Base-by-base conservation (phyloP, 148 eudicot species). In the Vaccinium myrtillus region DNA sequence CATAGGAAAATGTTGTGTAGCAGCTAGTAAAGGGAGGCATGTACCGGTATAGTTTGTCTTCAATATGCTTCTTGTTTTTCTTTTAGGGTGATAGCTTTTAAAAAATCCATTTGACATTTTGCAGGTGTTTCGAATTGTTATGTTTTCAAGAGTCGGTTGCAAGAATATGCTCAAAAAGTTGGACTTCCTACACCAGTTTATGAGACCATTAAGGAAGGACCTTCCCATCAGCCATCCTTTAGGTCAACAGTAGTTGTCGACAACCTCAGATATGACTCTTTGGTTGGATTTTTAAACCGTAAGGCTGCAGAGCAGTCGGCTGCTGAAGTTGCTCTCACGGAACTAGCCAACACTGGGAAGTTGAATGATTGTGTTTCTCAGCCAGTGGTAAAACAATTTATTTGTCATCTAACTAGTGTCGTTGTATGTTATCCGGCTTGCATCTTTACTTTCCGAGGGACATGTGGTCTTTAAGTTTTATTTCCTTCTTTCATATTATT, bases 301-400 rank as follows among this genome's bases (percentile, higher is more conserved):
- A 97, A 95, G 88, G 94, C 98, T 75, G 96, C 99, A 30, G 99
- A 97, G 86, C 99, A 97, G 82, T 97, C 99, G 59, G 98, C 99
- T 58, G 99, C 99, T 76, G 99, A 97, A 90, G 89, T 95, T 83
- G 99, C 99, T 86, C 92, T 94, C 53, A 36, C 81, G 88, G 89
- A 90, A 78, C 86, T 95, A 65, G 90, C 88, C 77, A 86, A 89
- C 43, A 53, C 80, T 16, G 91, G 90, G 77, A 85, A 88, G 50
- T 83, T 80, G 80, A 86, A 84, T 63, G 89, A 87, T 25, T 46
- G 87, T 54, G 87, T 92, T 84, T 85, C 91, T 87, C 87, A 89
- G 48, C 99, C 99, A 56, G 97, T 96, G 98, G 99, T 96, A 91
- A 85, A 82, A 80, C 39, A 30, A 21, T 83, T 69, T 48, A 6